Base-by-base conservation (phyloP, 345 rosid species). In the Adansonia digitata region DNA sequence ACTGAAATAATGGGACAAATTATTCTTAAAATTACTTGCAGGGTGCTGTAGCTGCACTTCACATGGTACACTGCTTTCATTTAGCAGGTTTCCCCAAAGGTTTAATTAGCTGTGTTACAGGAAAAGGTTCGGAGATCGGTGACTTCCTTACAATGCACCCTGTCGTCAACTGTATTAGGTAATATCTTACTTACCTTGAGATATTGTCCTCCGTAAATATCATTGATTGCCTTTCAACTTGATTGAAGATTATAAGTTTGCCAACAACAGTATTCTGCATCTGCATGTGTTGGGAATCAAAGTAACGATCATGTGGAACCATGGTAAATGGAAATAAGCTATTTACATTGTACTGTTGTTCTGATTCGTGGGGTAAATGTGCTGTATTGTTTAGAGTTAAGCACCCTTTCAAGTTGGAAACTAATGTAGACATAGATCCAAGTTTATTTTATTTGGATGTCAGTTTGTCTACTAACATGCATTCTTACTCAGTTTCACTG, bases 81-180 rank as follows among this genome's bases (percentile, higher is more conserved):
- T 89, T 94, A 81, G 98, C 98, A 64, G 98, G 98, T 65, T 92
- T 92, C 70, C 98, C 98, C 2, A 91, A 87, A 86, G 98, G 98
- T 53, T 93, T 94, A 2, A 94, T 92, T 55, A 94, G 85, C 74
- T 93, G 97, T 73, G 81, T 91, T 59, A 94, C 98, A 3, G 98
- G 98, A 31, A 94, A 88, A 85, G 98, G 98, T 35, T 94, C 98
- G 3, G 98, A 94, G 80, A 94, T 94, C 24, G 98, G 98, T 6
- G 98, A 94, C 80, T 94, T 92, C 87, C 97, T 94, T 29, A 94
- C 98, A 1, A 89, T 92, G 98, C 98, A 94, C 75, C 98, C 98
- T 26, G 91, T 90, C 37, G 93, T 91, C 66, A 92, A 92, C 86
- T 94, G 98, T 77, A 92, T 94, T 63, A 94, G 98, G 97, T 91